These are phyloP conservation scores for Phytomonas sp. DNA, from an alignment of 208 protist genomes.

Conservation along the genomic window DNA sequence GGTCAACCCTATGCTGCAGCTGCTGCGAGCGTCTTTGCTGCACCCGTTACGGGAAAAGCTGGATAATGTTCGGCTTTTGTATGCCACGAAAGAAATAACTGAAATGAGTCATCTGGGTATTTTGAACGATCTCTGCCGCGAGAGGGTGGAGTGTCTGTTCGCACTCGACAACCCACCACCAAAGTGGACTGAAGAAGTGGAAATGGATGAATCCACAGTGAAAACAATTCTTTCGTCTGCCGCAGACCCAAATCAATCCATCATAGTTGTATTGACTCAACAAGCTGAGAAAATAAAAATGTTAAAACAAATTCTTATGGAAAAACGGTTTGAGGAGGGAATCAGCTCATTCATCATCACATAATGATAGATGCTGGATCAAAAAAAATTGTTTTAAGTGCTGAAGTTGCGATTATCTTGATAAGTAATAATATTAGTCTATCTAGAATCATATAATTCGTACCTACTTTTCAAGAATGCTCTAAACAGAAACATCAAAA, in stretches of 20 bases:
- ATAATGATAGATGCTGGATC: neutral
- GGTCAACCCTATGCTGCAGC: conserved; percentile 91
- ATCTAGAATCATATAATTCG: neutral
- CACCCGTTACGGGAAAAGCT: conserved; percentile 44
- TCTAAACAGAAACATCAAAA: conserved; percentile 4
- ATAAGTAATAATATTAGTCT: conserved; percentile 1
- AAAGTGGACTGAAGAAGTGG: conserved; percentile 56
- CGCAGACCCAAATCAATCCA: neutral
- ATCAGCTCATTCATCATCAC: neutral
- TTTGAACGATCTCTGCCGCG: conserved; percentile 33
- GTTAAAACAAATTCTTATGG: conserved; percentile 30
- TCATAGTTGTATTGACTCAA: neutral
- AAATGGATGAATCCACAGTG: conserved; percentile 40
- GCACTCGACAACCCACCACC: conserved; percentile 60
- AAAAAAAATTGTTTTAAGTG: conserved; percentile 2
- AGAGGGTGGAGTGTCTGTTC: conserved; percentile 54
- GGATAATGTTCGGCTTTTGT: conserved; percentile 53
- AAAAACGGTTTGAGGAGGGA: neutral
- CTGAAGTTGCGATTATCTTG: neutral
- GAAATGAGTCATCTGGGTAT: conserved; percentile 53
- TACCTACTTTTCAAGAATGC: neutral
- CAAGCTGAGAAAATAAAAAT: conserved; percentile 11
- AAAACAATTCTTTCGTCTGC: conserved; percentile 19
- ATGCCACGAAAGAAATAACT: conserved; percentile 49
- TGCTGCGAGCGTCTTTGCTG: conserved; percentile 78